Percentiles rank a stretch among this genome's conserved stretches.
phyloP scores from a whole-genome alignment of 1,284 basidiomycete genomes.

The Sphaerobolus stellatus region DNA sequence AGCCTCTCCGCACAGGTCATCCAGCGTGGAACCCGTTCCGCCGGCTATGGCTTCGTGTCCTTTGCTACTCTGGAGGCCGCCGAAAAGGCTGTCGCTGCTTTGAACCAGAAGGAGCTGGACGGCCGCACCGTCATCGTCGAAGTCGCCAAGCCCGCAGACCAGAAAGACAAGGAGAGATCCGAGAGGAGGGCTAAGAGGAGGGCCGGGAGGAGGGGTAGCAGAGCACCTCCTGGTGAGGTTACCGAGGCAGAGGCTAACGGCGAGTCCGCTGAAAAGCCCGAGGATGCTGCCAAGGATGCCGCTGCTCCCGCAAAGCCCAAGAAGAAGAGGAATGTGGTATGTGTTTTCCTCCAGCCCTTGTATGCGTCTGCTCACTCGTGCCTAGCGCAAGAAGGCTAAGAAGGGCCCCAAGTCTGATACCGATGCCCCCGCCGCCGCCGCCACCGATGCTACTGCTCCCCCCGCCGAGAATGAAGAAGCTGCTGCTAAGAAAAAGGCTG shows the following conservation, averaged over 20 bases:
- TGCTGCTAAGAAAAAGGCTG: conserved; percentile 46
- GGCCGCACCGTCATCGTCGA: conserved; percentile 86
- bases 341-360: conserved; percentile 31
- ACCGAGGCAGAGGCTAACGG: conserved; percentile 83
- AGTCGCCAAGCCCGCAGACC: conserved; percentile 83
- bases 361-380: conserved; percentile 1
- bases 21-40: conserved; percentile 74
- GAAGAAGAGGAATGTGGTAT: conserved; percentile 74
- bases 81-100: conserved; percentile 80
- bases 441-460: conserved; percentile 30
- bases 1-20: conserved; percentile 80
- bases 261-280: conserved; percentile 51
- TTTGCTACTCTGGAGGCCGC: conserved; percentile 79
- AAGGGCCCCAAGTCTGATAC: conserved; percentile 34
- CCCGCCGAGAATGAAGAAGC: conserved; percentile 29
- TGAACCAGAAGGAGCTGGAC: conserved; percentile 86
- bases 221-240: conserved; percentile 81
- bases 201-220: conserved; percentile 76
- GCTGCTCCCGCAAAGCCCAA: conserved; percentile 63
- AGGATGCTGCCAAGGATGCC: conserved; percentile 47
- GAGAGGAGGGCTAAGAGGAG: conserved; percentile 74
- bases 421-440: conserved; percentile 32
- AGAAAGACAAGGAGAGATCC: conserved; percentile 80
- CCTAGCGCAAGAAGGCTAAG: conserved; percentile 54
- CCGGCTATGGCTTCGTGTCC: conserved; percentile 91